Evolutionary conservation across 2,329 filamentous ascomycete species (phyloP).

Genomic region (Pseudogymnoascus sp.): DNA sequence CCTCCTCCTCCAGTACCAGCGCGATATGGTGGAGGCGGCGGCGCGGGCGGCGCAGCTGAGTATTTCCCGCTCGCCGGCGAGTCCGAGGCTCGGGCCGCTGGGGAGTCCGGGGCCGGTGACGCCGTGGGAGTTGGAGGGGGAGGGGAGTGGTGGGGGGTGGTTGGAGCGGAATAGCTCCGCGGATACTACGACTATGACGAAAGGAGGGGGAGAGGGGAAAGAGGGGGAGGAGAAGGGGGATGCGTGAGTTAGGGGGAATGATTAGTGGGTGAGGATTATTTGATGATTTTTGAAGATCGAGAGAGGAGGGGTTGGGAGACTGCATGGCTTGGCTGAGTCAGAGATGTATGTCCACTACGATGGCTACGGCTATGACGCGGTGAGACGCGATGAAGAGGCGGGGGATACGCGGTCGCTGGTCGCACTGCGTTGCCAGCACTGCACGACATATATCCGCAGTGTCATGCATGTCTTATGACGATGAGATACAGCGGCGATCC

Average conservation of each 20-base stretch:
- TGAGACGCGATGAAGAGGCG: not conserved
- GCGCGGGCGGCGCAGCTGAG: not conserved
- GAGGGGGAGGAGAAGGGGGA: not conserved
- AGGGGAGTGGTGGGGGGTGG: not conserved
- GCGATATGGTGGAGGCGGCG: not conserved
- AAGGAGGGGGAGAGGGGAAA: too few relatives aligned
- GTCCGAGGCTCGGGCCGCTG: not conserved
- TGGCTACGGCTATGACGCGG: not conserved
- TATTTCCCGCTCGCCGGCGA: not conserved
- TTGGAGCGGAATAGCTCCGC: not conserved
- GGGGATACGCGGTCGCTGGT: not conserved
- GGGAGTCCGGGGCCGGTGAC: not conserved
- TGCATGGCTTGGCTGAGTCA: not conserved
- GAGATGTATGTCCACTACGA: not conserved
- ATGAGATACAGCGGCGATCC: not conserved
- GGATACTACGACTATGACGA: too few relatives aligned
- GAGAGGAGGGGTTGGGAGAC: not conserved
- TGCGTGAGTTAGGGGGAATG: not conserved
- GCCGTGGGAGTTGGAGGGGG: slow-evolving; percentile 4
- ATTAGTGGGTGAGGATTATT: not conserved
- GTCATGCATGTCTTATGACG: not conserved
- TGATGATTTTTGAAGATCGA: not conserved
- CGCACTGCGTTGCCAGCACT: not conserved
- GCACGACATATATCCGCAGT: not conserved
- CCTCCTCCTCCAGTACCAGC: not conserved